These are phyloP conservation scores for Miscanthus sacchariflorus DNA, from an alignment of 202 grass and related monocot genomes.

Conservation along the genomic window DNA sequence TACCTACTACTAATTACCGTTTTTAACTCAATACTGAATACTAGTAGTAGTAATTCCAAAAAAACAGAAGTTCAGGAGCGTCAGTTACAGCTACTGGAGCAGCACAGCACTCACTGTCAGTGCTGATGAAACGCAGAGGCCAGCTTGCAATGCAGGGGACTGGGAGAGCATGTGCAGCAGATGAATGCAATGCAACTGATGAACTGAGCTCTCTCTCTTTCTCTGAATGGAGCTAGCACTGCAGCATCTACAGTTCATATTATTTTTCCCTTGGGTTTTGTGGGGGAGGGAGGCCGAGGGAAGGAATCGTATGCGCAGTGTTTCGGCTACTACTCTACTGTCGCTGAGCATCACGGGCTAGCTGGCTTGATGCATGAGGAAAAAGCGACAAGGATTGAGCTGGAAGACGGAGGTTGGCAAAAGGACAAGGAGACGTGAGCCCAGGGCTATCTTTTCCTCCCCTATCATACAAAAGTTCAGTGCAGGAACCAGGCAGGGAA, in stretches of 20 bases:
- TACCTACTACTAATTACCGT: not conserved
- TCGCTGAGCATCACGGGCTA: constrained; percentile 67
- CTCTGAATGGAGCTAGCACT: constrained; percentile 15
- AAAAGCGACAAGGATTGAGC: constrained; percentile 60
- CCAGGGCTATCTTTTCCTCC: constrained; percentile 41
- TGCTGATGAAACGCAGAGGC: constrained; percentile 14
- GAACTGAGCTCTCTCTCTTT: not conserved
- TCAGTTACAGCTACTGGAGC: constrained; percentile 12
- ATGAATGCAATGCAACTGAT: constrained; percentile 18
- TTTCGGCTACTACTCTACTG: constrained; percentile 46
- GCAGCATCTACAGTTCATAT: not conserved
- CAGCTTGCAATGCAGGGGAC: not conserved
- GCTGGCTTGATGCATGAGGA: constrained; percentile 49
- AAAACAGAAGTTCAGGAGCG: constrained; percentile 2
- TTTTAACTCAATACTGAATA: not conserved
- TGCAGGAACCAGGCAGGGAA: not conserved
- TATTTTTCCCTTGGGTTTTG: constrained; percentile 25
- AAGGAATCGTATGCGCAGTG: constrained; percentile 61
- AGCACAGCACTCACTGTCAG: constrained; percentile 28
- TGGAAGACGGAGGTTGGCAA: constrained; percentile 64
- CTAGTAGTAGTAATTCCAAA: constrained; percentile 13
- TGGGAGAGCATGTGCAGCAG: constrained; percentile 26
- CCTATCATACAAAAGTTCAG: not conserved
- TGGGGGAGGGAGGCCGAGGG: not conserved
- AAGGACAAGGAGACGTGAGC: constrained; percentile 62